phyloP scores from a whole-genome alignment of 1,284 basidiomycete genomes.

The Ustilago hordei region DNA sequence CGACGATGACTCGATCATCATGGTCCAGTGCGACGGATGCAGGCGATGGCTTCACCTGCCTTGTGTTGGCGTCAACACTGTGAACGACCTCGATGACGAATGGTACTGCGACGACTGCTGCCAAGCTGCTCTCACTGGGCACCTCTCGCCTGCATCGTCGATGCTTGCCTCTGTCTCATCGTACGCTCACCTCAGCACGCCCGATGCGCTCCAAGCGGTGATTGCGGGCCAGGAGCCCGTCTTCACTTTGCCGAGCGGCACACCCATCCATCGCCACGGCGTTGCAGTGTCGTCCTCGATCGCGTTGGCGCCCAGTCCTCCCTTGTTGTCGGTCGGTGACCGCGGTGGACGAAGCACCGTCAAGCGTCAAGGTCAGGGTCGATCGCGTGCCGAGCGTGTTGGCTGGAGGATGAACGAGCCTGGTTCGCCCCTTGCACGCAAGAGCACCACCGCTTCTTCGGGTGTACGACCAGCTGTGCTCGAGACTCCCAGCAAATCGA shows the following conservation, averaged over 20 bases:
- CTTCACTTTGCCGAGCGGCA: slow-evolving; percentile 47
- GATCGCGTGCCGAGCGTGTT: slow-evolving; percentile 52
- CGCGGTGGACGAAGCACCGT: slow-evolving; percentile 42
- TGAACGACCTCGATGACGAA: slow-evolving; percentile 64
- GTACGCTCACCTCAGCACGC: slow-evolving; percentile 50
- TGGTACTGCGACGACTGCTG: slow-evolving; percentile 67
- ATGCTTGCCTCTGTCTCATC: slow-evolving; percentile 43
- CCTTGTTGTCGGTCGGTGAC: slow-evolving; percentile 42
- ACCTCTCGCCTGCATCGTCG: slow-evolving; percentile 50
- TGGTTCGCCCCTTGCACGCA: slow-evolving; percentile 61
- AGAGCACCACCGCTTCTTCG: slow-evolving; percentile 51
- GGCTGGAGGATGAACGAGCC: slow-evolving; percentile 59
- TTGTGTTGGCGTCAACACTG: slow-evolving; percentile 64
- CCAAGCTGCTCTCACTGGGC: slow-evolving; percentile 44
- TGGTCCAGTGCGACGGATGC: slow-evolving; percentile 69
- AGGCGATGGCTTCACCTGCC: slow-evolving; percentile 66
- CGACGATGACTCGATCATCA: slow-evolving; percentile 52
- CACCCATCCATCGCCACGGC: slow-evolving; percentile 47
- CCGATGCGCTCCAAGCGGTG: slow-evolving; percentile 40
- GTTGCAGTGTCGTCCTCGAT: slow-evolving; percentile 55
- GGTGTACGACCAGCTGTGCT: slow-evolving; percentile 42
- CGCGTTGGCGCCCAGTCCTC: slow-evolving; percentile 58
- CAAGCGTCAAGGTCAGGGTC: slow-evolving; percentile 51
- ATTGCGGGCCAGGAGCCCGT: slow-evolving; percentile 48
- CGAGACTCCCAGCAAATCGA: slow-evolving; percentile 40